Conservation (phyloP, 192 early-diverging fungal genomes). For the Coemansia reversa region DNA sequence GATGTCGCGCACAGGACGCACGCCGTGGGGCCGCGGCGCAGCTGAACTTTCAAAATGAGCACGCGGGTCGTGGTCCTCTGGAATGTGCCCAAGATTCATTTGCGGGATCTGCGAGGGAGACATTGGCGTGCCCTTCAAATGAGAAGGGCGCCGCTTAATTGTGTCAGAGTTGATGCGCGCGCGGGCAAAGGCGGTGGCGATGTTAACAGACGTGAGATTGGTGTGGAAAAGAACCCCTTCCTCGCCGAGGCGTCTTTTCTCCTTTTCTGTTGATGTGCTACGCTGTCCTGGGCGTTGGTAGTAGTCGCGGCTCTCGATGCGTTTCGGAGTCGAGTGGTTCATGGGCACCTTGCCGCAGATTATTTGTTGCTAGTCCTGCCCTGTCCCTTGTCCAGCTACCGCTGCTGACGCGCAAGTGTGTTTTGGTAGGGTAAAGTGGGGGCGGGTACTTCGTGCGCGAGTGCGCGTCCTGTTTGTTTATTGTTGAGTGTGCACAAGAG, state of each 20-base stretch:
- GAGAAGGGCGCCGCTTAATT: conserved; percentile 36
- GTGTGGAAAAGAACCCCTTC: conserved; percentile 29
- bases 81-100: conserved; percentile 35
- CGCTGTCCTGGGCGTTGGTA: conserved; percentile 51
- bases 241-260: conserved; percentile 18
- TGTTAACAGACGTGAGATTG: conserved; percentile 54
- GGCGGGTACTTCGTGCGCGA: too few species aligned
- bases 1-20: conserved; percentile 36
- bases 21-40: conserved; percentile 27
- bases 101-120: conserved; percentile 48
- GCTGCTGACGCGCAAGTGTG: too few species aligned
- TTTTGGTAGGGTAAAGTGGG: too few species aligned
- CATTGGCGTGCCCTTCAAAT: conserved; percentile 49
- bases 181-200: conserved; percentile 55
- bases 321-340: conserved; percentile 35
- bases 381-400: too few species aligned
- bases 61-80: conserved; percentile 24
- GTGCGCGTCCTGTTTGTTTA: too few species aligned
- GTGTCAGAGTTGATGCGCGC: conserved; percentile 50
- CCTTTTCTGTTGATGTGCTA: conserved; percentile 42
- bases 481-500: too few species aligned
- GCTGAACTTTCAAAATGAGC: conserved; percentile 29
- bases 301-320: conserved; percentile 40
- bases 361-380: too few species aligned
- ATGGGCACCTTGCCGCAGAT: conserved; percentile 11